Conservation (phyloP, 257 asterid genomes). For the Penstemon eatonii region DNA sequence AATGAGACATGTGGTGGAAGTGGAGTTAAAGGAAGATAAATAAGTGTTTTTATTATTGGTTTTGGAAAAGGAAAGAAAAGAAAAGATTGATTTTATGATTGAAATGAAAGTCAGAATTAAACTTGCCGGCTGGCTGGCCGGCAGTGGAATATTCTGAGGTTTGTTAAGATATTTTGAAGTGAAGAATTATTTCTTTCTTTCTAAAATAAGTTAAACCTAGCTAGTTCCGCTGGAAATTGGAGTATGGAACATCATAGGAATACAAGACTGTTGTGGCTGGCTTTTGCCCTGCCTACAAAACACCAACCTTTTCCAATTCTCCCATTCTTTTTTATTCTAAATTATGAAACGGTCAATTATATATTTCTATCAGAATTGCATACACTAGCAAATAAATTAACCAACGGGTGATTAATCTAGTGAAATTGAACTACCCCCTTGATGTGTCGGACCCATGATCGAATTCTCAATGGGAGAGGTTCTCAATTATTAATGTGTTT, state of each 20-base stretch:
- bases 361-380: neutral
- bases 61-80: neutral
- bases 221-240: slow-evolving; percentile 36
- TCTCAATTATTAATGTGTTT: too few relatives aligned
- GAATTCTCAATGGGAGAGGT: too few relatives aligned
- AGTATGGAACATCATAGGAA: slow-evolving; percentile 21
- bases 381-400: neutral
- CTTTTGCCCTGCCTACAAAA: slow-evolving; percentile 27
- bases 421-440: too few relatives aligned
- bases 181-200: slow-evolving; percentile 10
- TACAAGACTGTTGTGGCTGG: slow-evolving; percentile 13
- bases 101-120: slow-evolving; percentile 2
- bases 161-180: neutral
- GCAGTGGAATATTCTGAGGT: slow-evolving; percentile 21
- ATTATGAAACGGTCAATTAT: neutral
- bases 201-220: slow-evolving; percentile 19
- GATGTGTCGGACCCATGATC: too few relatives aligned
- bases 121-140: slow-evolving; percentile 45
- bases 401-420: neutral
- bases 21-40: slow-evolving; percentile 18
- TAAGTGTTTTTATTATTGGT: neutral
- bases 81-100: slow-evolving; percentile 11
- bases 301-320: neutral
- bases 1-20: slow-evolving; percentile 41
- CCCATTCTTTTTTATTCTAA: neutral